phyloP scores from a whole-genome alignment of 2,329 filamentous ascomycete genomes.

The Cladosporium cucumerinum region DNA sequence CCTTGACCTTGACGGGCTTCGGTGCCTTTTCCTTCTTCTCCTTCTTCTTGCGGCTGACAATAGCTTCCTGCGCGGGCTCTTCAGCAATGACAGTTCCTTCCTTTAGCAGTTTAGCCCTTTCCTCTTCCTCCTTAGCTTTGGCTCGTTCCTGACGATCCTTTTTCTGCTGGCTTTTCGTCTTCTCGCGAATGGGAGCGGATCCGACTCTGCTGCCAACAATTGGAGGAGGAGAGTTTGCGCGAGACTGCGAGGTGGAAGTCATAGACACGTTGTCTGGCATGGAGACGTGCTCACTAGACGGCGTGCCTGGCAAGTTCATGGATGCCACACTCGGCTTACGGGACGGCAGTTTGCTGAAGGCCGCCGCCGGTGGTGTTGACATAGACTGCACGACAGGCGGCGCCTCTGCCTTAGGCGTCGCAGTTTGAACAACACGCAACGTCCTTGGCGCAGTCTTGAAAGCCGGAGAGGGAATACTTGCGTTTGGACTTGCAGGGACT shows the following conservation, averaged over 20 bases:
- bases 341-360: slow-evolving; percentile 41
- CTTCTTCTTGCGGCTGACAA: slow-evolving; percentile 79
- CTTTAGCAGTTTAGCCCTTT: slow-evolving; percentile 40
- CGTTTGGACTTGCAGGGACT: slow-evolving; percentile 53
- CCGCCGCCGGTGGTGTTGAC: slow-evolving; percentile 29
- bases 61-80: slow-evolving; percentile 62
- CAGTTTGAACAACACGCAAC: slow-evolving; percentile 65
- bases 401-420: slow-evolving; percentile 62
- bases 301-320: slow-evolving; percentile 65
- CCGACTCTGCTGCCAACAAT: slow-evolving; percentile 57
- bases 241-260: slow-evolving; percentile 68
- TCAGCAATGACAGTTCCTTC: slow-evolving; percentile 37
- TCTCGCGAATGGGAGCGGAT: slow-evolving; percentile 63
- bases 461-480: slow-evolving; percentile 42
- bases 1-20: slow-evolving; percentile 28
- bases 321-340: slow-evolving; percentile 56
- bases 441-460: slow-evolving; percentile 58
- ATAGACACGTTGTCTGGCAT: slow-evolving; percentile 65
- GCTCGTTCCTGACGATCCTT: slow-evolving; percentile 55
- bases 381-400: slow-evolving; percentile 42
- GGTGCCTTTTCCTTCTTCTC: slow-evolving; percentile 60
- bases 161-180: slow-evolving; percentile 75
- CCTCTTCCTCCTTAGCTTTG: slow-evolving; percentile 46
- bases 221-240: slow-evolving; percentile 67
- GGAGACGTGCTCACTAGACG: slow-evolving; percentile 70